Base-by-base conservation (phyloP, 1,139 yeast genomes). In the Pichia sp. region DNA sequence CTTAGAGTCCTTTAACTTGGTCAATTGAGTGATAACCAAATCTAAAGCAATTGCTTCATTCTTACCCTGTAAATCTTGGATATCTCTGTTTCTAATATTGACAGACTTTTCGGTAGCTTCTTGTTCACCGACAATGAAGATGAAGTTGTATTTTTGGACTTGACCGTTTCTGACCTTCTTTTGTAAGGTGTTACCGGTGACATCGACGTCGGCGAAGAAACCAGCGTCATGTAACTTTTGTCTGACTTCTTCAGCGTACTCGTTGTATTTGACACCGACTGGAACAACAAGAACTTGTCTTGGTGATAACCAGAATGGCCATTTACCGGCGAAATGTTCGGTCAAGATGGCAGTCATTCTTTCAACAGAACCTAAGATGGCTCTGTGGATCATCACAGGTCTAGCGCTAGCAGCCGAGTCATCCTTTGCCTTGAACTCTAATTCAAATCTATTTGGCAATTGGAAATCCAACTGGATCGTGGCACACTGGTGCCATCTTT, bases 241-340 rank as follows among this genome's bases (percentile, higher is more conserved):
- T 67, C 85, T 84, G 60, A 92, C 87, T 64, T 81, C 75, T 71
- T 85, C 84, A 50, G 97, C 98, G 68, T 93, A 93, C 61, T 85
- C 96, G 68, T 79, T 83, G 77, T 86, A 92, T 72, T 89, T 89
- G 61, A 88, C 95, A 67, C 97, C 97, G 65, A 93, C 96, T 64
- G 99, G 99, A 38, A 93, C 92, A 67, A 93, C 93, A 68, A 91
- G 78, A 56, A 91, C 79, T 75, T 93, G 99, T 79, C 98, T 87
- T 67, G 99, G 99, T 34, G 97, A 91, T 67, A 93, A 79, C 99
- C 99, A 93, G 80, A 93, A 87, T 67, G 99, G 99, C 98, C 98
- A 92, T 73, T 89, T 91, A 68, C 99, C 99, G 69, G 92, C 95
- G 75, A 79, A 92, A 75, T 93, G 98, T 73, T 93, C 99, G 58